Base-by-base conservation (phyloP, 371 early-diverging fungal species). In the Paramicrosporidium saccamoebae region DNA sequence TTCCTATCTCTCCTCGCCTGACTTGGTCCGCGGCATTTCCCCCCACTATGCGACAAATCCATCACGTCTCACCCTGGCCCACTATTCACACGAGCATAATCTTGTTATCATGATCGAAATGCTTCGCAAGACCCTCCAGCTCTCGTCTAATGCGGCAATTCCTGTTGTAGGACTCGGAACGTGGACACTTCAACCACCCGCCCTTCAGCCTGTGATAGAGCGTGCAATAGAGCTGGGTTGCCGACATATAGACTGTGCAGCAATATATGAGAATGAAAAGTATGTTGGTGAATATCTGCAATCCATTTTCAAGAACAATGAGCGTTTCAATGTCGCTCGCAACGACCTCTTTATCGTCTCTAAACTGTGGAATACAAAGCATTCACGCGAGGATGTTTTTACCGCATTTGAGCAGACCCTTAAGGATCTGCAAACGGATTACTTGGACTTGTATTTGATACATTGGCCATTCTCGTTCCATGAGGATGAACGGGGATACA, bases 361-460 rank as follows among this genome's bases (percentile, higher is more conserved):
- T 33, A 84, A 90, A 53, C 49, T 90, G 11, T 79, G 79, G 82
- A 68, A 67, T 44, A 67, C 61, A 22, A 44, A 57, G 25, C 67
- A 72, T 25, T 46, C 46, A 12, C 58, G 63, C 12, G 52, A 61
- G 22, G 47, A 64, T 20, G 68, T 75, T 12, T 36, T 45, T 14
- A 44, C 59, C 14, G 63, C 50, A 7, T 30, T 59, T 13, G 41
- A 53, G 26, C 40, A 48, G n/a, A 64, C 72, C 12, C 50, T 86
- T 16, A 31, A 35, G 17, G 58, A 72, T 30, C 48, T 86, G 14
- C 55, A 55, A 20, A 28, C 64, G 11, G 60, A 71, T 14, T 84
- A 84, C 32, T 39, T 88, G 18, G 92, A 92, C 35, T 37, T 82
- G 23, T 78, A 78, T 36, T 46, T 88, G 28, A 60, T 90, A 25